Evolutionary conservation across 2,329 filamentous ascomycete species (phyloP), one percentile per base, ranked within the genome.

Genomic region (Cytospora chrysosperma): DNA sequence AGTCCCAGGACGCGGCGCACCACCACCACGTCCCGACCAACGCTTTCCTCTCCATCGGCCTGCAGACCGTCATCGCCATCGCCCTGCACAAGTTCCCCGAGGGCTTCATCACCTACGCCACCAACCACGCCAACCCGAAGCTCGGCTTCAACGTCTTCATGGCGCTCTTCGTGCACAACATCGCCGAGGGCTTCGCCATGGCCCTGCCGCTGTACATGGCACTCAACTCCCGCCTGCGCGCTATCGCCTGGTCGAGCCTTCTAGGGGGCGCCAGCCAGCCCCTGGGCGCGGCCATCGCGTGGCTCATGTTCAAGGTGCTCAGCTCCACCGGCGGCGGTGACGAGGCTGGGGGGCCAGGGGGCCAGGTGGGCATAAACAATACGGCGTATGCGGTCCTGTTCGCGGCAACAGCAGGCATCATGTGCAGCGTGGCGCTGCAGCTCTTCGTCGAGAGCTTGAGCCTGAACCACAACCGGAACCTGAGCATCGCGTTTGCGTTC

Each of bases 21-120:
- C 94, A 99, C 72, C 94, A 99, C 75, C 95, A 99, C 74, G 94
- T 98, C 3, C 92, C 94, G 0, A 88, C 91, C 66, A 98, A 98
- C 72, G 92, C 92, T 7, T 99, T 97, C 75, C 81, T 98, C 67
- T 91, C 91, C 59, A 95, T 98, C 65, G 93, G 95, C n/a, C 85
- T 99, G 0, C 95, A 99, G 75, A 98, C 95, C 0, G 94, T 92
- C 19, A 88, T 97, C 57, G 95, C 95, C 7, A 98, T 99, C 67
- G 93, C 94, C 9, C 81, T 99, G 1, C 95, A 99, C 80, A 99
- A 99, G 74, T 89, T 98, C 40, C 95, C 95, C 1, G 95, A 89
- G 71, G 87, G 87, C 26, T 90, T 90, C 74, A 89, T 99, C 69
- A 98, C 94, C 1, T 99, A 96, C 74, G 94, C 95, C 12, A 97